Percentiles rank a stretch among this genome's conserved stretches.
These are phyloP conservation scores for Hansenula sp. DNA, from an alignment of 1,139 yeast species.

Conservation along the genomic window DNA sequence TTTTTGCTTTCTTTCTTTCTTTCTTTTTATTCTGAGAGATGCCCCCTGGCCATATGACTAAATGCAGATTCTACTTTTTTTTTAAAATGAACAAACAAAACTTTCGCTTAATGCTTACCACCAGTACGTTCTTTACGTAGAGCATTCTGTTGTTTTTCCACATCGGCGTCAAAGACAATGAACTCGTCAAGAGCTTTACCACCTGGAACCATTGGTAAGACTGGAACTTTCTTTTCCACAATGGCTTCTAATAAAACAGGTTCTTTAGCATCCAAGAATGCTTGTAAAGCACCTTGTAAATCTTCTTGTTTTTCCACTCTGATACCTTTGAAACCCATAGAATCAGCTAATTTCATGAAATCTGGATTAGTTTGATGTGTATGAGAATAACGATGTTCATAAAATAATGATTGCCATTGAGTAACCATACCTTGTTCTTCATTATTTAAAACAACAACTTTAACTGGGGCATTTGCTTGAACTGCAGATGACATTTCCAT, in stretches of 20 bases:
- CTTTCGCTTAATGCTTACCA: slow-evolving; percentile 35
- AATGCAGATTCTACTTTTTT: no score
- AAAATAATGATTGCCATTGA: slow-evolving; percentile 97
- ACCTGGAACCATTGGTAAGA: slow-evolving; percentile 96
- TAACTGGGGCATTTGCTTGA: slow-evolving; percentile 88
- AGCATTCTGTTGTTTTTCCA: slow-evolving; percentile 68
- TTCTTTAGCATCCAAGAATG: slow-evolving; percentile 63
- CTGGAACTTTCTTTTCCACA: slow-evolving; percentile 95
- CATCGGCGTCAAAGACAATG: slow-evolving; percentile 76
- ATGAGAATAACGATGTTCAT: slow-evolving; percentile 94
- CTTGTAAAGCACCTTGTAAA: slow-evolving; percentile 54
- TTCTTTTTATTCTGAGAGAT: no score
- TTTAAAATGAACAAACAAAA: no score
- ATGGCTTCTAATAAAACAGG: slow-evolving; percentile 89
- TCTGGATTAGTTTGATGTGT: slow-evolving; percentile 95
- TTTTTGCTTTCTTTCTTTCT: no score
- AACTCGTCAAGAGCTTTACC: slow-evolving; percentile 95
- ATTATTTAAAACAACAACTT: slow-evolving; percentile 83
- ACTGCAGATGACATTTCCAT: slow-evolving; percentile 92
- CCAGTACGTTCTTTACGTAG: slow-evolving; percentile 33
- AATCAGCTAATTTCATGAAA: slow-evolving; percentile 87
- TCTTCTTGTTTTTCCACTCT: slow-evolving; percentile 68
- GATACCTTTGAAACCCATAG: slow-evolving; percentile 88
- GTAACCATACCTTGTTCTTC: slow-evolving; percentile 99
- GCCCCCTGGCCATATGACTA: no score